Evolutionary conservation across 441 rosid genomes (phyloP), one percentile per base, ranked within the genome.

Genomic region (Codiaeum variegatum): DNA sequence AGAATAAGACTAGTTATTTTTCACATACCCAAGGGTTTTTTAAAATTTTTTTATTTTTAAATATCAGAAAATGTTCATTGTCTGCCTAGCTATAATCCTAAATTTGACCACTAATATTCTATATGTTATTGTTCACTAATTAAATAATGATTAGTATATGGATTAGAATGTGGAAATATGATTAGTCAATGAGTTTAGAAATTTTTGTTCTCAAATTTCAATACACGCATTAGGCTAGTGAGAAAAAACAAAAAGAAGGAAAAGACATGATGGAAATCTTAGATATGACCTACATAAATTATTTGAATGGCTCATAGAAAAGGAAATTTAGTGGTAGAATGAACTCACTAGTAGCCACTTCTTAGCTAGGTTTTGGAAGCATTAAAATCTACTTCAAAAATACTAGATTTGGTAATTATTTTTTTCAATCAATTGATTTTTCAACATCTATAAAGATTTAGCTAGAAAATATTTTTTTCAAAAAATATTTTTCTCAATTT

Each of bases 301-400:
- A 26, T 26, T 44, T 46, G 26, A 46, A 44, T 46, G 56, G 38
- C 21, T 16, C 54, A 38, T 44, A 24, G 34, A 18, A 65, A 65
- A 65, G 23, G 24, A 65, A 23, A 28, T 24, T 6, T 66, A 19
- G 70, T 29, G 18, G 70, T 5, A 12, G 31, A 66, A 66, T 47
- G 58, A 8, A 28, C 24, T 66, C 51, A 59, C 32, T 19, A 18
- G 32, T 38, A 8, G 42, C 10, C 54, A 64, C 24, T 31, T 21
- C 34, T 42, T 23, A 40, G n/a, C 31, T 55, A 23, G 67, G 52
- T 18, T 42, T 60, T 29, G 67, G 59, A 42, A 65, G 69, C 69
- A 65, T 46, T 23, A 64, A 24, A 47, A 42, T 64, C 52, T 18
- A 40, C 13, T 18, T 24, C 51, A 65, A 64, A 32, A 38, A 47